Base-by-base conservation (phyloP, 2,329 filamentous ascomycete species). In the Arthrobotrys sinensis region DNA sequence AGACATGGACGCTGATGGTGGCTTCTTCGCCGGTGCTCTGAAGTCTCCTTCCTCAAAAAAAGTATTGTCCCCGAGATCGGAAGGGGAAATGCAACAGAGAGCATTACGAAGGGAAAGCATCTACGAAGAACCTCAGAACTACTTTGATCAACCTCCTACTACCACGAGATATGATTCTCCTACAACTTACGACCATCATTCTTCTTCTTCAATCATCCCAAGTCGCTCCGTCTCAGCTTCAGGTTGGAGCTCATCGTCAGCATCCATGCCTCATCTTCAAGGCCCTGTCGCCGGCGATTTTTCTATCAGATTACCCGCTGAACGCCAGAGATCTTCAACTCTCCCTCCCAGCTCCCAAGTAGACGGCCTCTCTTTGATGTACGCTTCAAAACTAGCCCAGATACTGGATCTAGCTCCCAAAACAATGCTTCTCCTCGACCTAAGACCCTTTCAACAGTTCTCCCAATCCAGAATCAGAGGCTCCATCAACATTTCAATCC, bases 401-500 rank as follows among this genome's bases (percentile, higher is more conserved):
- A 76, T 82, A 43, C 52, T 81, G n/a, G 72, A 80, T 38, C 55
- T 69, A 3, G 80, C 73, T 28, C 79, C 76, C 19, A 66, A 66
- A 2, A 80, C 88, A 55, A 84, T 93, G 0, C 85, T 99, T 36
- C 83, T 98, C 0, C 86, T 99, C 3, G 96, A 99, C 83, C 88
- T 98, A 21, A 90, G 96, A 45, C 94, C 96, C 0, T 93, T 91
- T 32, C 93, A 94, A 19, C 93, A 95, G 80, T 97, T 92, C 82
- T 88, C 90, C 0, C 87, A 89, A 53, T 91, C 92, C 21, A 90
- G 92, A 34, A 92, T 98, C 68, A 86, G 87, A 62, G 91, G 91
- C n/a, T 93, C 95, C 0, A 85, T 99, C 36, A 98, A 96, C 83
- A 86, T 99, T 4, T 98, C 96, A 83, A 97, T 98, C 78, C 96